Evolutionary conservation across 805 yeast species (phyloP), one percentile per base, ranked within the genome.

Genomic region (Metschnikowia baotianmanensis): DNA sequence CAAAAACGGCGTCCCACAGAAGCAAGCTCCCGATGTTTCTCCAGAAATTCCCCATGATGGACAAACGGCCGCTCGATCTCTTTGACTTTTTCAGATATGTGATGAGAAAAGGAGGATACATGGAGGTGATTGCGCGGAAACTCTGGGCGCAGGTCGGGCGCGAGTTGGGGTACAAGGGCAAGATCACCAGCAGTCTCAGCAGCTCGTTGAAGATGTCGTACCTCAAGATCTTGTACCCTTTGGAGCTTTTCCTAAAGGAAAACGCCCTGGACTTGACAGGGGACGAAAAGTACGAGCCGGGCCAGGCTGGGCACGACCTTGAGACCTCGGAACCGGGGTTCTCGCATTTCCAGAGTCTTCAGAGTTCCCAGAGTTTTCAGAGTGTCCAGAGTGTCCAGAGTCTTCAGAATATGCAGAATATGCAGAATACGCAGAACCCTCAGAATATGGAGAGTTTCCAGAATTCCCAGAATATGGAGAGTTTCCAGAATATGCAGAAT

Each of bases 131-230:
- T 33, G 60, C 72, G 40, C 74, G 74, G 41, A 83, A 84, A 53
- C 67, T 78, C 33, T 87, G 96, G 96, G 88, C 88, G 1, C 88
- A 84, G 54, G 75, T 87, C 8, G 91, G 91, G 11, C 69, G 89
- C 40, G 95, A 86, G 51, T 63, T 87, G 36, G 95, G 95, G 0
- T 84, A 81, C 56, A 74, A 78, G 23, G 88, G 87, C 2, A 74
- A 79, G 50, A 79, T 81, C 37, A 80, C 82, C 76, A 80, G 86
- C 23, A 81, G 88, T 10, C 59, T 84, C 32, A 80, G 87, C 11
- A 76, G 88, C 12, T 75, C 88, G 1, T 63, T 85, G 45, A 78
- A 82, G 53, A 60, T 77, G 1, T 76, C 84, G 1, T 82, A 82
- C 52, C 69, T 71, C 43, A 71, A 74, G 35, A 56, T 64, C 21